A percentile compares a stretch with the other conserved stretches of the same genome.
Evolutionary conservation across 352 stramenopile genomes (phyloP).

Genomic region (Phytophthora megakarya): DNA sequence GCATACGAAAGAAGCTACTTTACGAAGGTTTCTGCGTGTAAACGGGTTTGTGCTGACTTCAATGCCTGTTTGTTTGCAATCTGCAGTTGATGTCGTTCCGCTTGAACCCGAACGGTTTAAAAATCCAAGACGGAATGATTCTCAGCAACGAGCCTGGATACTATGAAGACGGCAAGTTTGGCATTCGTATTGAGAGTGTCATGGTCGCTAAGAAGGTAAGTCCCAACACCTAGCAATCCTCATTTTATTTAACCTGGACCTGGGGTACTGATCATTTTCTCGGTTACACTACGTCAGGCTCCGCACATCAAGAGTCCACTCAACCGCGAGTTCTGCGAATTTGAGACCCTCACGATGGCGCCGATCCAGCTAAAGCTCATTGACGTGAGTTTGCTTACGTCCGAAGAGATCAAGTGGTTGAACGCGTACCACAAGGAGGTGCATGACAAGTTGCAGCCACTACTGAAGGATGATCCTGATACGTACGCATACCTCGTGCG

Average conservation of each 20-base stretch:
- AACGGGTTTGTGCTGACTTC: slow-evolving; percentile 4
- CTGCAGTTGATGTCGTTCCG: slow-evolving; percentile 82
- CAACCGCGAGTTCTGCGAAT: slow-evolving; percentile 93
- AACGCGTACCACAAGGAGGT: slow-evolving; percentile 94
- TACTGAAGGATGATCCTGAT: slow-evolving; percentile 74
- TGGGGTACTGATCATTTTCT: slow-evolving; percentile 5
- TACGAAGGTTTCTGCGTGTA: not conserved
- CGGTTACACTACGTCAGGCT: slow-evolving; percentile 29
- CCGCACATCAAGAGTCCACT: slow-evolving; percentile 66
- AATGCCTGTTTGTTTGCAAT: slow-evolving; percentile 1
- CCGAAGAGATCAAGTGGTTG: slow-evolving; percentile 95
- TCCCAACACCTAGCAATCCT: not conserved
- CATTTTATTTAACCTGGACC: not conserved
- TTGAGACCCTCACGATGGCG: slow-evolving; percentile 97
- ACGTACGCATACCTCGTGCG: slow-evolving; percentile 77
- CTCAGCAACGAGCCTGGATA: slow-evolving; percentile 99
- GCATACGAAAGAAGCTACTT: not conserved
- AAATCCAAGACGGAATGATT: slow-evolving; percentile 96
- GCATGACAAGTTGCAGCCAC: slow-evolving; percentile 90
- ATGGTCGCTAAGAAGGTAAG: slow-evolving; percentile 93
- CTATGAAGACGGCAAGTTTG: slow-evolving; percentile 97
- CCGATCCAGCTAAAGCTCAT: slow-evolving; percentile 99
- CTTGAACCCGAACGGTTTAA: slow-evolving; percentile 76
- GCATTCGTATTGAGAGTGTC: slow-evolving; percentile 99
- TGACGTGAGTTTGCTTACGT: slow-evolving; percentile 90